Conservation (phyloP, 805 yeast species). For the Priceomyces fermenticarens region DNA sequence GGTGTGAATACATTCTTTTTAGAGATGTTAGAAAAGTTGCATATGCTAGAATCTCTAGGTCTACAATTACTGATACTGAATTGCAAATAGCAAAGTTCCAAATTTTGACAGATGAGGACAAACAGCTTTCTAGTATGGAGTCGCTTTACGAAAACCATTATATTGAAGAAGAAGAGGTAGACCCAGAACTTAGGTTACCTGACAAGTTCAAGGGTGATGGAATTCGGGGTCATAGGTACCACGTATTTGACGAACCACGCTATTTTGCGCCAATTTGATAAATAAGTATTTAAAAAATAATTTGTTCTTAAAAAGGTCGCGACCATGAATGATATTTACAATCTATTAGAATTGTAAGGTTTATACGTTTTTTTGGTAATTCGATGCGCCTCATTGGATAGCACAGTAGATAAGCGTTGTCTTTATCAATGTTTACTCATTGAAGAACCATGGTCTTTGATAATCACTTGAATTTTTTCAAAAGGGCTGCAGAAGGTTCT, state of each 20-base stretch:
- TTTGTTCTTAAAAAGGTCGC: no score
- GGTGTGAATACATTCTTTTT: slow-evolving; percentile 96
- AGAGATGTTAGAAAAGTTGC: slow-evolving; percentile 84
- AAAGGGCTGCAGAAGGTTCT: neutral
- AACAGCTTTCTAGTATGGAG: slow-evolving; percentile 27
- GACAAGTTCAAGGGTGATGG: slow-evolving; percentile 81
- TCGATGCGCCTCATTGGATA: no score
- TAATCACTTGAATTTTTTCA: no score
- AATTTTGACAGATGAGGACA: slow-evolving; percentile 41
- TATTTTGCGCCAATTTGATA: slow-evolving; percentile 47
- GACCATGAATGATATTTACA: no score
- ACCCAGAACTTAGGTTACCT: slow-evolving; percentile 72
- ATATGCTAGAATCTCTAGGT: slow-evolving; percentile 90
- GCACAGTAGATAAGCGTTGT: no score
- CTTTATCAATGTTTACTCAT: no score
- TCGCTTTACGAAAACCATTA: slow-evolving; percentile 54
- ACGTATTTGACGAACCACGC: slow-evolving; percentile 92
- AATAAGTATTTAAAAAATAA: no score
- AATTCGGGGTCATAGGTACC: slow-evolving; percentile 88
- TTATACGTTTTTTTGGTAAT: no score
- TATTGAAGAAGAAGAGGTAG: slow-evolving; percentile 54
- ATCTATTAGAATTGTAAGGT: no score
- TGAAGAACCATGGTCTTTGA: no score
- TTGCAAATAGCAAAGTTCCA: slow-evolving; percentile 92
- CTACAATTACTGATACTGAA: slow-evolving; percentile 95